Conservation (phyloP, 495 filamentous ascomycete genomes). For the Neohortaea acidophila region DNA sequence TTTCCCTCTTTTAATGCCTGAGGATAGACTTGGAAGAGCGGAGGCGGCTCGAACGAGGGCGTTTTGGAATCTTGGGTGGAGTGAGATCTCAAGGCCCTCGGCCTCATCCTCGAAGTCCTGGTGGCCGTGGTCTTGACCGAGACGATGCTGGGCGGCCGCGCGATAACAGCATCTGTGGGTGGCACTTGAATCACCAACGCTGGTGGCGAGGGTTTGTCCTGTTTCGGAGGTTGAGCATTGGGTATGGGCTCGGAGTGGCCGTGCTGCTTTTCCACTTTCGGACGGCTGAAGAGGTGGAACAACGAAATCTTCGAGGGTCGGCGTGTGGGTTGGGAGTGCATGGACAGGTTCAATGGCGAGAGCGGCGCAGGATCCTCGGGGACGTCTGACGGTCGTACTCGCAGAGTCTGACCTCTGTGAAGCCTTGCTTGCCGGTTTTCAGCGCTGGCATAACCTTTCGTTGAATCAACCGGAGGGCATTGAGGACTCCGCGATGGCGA, state of each 20-base stretch:
- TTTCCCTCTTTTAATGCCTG: conserved; percentile 53
- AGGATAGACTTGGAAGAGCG: conserved; percentile 81
- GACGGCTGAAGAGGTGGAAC: conserved; percentile 28
- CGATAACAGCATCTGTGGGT: neutral
- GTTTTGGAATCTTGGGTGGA: neutral
- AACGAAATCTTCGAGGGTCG: conserved; percentile 27
- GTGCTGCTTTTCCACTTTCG: conserved; percentile 28
- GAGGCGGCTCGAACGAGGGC: conserved; percentile 49
- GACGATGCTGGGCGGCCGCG: no score
- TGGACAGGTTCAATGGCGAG: conserved; percentile 2
- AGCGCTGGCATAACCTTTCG: no score
- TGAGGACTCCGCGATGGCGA: no score
- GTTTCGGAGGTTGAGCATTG: conserved; percentile 11
- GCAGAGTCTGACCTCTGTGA: conserved; percentile 7
- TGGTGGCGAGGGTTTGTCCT: conserved; percentile 1
- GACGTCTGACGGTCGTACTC: neutral
- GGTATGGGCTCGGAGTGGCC: conserved; percentile 26
- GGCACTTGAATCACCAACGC: neutral
- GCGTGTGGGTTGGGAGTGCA: neutral
- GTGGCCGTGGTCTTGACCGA: no score
- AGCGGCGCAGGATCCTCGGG: conserved; percentile 5
- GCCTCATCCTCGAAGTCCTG: no score
- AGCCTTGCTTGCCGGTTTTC: no score
- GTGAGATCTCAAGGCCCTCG: no score
- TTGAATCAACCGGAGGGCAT: no score